phyloP scores from a whole-genome alignment of 2,329 filamentous ascomycete genomes.

The Fusarium floridanum region DNA sequence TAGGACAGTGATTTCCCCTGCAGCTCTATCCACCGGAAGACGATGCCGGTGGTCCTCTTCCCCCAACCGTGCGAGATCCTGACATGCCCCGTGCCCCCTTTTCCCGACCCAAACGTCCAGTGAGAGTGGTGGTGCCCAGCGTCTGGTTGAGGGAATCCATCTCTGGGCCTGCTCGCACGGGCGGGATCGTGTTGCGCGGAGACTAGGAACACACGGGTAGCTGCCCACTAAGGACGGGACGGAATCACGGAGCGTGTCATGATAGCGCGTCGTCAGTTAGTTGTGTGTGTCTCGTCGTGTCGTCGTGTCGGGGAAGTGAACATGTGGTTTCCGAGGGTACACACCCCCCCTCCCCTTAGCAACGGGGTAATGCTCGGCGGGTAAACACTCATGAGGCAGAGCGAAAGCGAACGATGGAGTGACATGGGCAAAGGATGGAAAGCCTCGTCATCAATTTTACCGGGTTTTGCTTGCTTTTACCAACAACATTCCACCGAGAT shows the following conservation, averaged over 20 bases:
- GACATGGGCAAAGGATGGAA: not conserved
- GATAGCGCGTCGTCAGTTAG: not conserved
- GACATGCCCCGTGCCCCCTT: slow-evolving; percentile 28
- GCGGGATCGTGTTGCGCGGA: slow-evolving; percentile 36
- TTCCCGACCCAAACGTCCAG: slow-evolving; percentile 3
- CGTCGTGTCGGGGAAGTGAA: slow-evolving; percentile 1
- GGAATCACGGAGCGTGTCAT: slow-evolving; percentile 32
- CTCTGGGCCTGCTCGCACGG: slow-evolving; percentile 28
- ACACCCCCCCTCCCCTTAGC: not conserved
- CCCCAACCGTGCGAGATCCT: slow-evolving; percentile 40
- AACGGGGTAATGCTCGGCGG: not conserved
- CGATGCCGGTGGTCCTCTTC: slow-evolving; percentile 19
- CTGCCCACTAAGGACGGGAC: slow-evolving; percentile 36
- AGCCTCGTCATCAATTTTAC: not conserved
- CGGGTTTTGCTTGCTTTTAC: not conserved
- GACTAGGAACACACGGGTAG: slow-evolving; percentile 28
- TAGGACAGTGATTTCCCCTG: not conserved
- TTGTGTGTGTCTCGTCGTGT: not conserved
- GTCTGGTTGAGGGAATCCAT: not conserved
- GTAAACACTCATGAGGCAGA: not conserved
- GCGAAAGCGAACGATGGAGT: not conserved
- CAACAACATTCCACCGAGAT: slow-evolving; percentile 28
- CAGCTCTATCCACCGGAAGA: slow-evolving; percentile 30
- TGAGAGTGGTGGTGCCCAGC: not conserved
- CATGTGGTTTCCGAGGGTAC: not conserved